Evolutionary conservation across 2,329 filamentous ascomycete genomes (phyloP).

Genomic region (Emmonsiellopsis sp.): DNA sequence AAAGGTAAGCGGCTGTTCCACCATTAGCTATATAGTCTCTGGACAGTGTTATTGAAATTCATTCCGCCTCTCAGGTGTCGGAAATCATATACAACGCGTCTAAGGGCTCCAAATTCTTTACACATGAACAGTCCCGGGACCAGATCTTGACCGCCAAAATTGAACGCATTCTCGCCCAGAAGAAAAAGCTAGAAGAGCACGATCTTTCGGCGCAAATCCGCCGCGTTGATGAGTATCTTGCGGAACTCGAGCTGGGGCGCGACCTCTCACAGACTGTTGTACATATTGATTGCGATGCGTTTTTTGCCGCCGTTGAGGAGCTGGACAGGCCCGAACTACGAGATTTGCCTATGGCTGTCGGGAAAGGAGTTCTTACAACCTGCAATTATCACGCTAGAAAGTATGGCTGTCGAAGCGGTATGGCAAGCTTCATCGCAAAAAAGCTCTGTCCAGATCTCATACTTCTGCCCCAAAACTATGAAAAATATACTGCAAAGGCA

Average conservation of each 20-base stretch:
- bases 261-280: constrained; percentile 80
- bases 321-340: constrained; percentile 76
- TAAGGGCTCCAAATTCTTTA: constrained; percentile 94
- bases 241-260: constrained; percentile 66
- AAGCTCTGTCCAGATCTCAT: constrained; percentile 85
- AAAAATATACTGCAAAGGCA: constrained; percentile 86
- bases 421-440: constrained; percentile 92
- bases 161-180: constrained; percentile 64
- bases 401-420: constrained; percentile 85
- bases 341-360: constrained; percentile 83
- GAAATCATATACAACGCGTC: constrained; percentile 96
- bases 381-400: constrained; percentile 85
- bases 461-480: constrained; percentile 73
- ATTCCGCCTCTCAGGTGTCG: constrained; percentile 53
- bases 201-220: constrained; percentile 66
- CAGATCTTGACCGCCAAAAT: constrained; percentile 79
- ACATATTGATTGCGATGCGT: constrained; percentile 94
- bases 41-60: not conserved
- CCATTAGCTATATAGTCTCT: not conserved
- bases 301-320: constrained; percentile 90
- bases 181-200: constrained; percentile 62
- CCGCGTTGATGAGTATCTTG: constrained; percentile 70
- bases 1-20: constrained; percentile 47
- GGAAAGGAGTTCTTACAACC: constrained; percentile 60
- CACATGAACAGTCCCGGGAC: constrained; percentile 77